These are phyloP conservation scores for Ligustrum vulgare DNA, from an alignment of 257 asterid species.

Conservation along the genomic window DNA sequence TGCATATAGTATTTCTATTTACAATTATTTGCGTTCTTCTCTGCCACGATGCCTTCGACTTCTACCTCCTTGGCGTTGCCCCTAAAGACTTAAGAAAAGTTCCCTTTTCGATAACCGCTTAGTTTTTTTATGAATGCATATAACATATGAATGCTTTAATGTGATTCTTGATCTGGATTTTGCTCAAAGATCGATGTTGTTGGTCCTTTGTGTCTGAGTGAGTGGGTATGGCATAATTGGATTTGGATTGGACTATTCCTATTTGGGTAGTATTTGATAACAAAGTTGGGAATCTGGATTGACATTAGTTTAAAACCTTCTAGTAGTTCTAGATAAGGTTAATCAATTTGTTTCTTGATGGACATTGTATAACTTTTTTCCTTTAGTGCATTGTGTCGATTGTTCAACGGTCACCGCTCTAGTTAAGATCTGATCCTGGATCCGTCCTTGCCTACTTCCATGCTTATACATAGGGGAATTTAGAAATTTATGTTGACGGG, in stretches of 20 bases:
- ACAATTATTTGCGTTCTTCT: constrained; percentile 42
- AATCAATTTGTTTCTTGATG: not conserved
- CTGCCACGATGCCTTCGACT: constrained; percentile 44
- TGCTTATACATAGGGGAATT: too few species aligned
- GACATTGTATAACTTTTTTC: too few species aligned
- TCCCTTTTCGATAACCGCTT: constrained; percentile 17
- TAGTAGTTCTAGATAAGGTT: not conserved
- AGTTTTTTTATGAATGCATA: not conserved
- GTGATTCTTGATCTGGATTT: constrained; percentile 24
- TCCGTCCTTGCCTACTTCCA: too few species aligned
- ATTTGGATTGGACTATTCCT: not conserved
- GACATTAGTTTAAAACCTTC: not conserved
- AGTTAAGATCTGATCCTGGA: too few species aligned
- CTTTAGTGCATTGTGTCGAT: too few species aligned
- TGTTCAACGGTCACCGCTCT: too few species aligned
- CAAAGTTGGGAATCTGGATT: not conserved
- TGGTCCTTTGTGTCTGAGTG: not conserved
- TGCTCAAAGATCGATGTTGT: constrained; percentile 11
- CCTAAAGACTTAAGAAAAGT: constrained; percentile 81
- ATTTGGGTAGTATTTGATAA: not conserved
- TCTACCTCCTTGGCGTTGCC: constrained; percentile 89
- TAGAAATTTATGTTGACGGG: too few species aligned
- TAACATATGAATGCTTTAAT: not conserved
- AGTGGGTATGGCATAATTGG: not conserved
- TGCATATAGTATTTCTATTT: constrained; percentile 29